Conservation (phyloP, 495 filamentous ascomycete genomes). For the Aspergillus carlsbadensis region DNA sequence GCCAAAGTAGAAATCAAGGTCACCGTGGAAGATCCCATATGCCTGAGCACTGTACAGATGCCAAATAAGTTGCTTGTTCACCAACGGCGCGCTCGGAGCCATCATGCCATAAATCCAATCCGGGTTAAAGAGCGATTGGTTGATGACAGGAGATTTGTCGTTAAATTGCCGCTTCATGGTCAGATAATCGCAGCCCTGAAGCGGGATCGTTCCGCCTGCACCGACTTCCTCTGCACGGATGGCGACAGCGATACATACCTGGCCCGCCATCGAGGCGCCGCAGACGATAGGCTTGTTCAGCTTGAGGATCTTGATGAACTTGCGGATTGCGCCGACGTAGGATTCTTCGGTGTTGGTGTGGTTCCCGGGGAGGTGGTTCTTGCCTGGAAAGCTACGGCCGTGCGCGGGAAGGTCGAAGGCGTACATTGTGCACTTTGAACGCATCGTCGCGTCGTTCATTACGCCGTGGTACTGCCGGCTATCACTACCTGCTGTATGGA, state of each 20-base stretch:
- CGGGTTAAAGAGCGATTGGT: slow-evolving; percentile 37
- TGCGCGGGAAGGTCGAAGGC: neutral
- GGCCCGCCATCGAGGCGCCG: slow-evolving; percentile 43
- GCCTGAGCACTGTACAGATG: slow-evolving; percentile 41
- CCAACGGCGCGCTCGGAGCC: slow-evolving; percentile 31
- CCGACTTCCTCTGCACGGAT: slow-evolving; percentile 35
- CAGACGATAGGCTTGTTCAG: slow-evolving; percentile 40
- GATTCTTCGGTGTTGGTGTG: neutral
- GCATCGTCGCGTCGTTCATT: neutral
- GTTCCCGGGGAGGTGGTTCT: neutral
- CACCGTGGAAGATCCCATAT: slow-evolving; percentile 45
- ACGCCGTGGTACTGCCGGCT: neutral
- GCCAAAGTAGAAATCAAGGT: slow-evolving; percentile 42
- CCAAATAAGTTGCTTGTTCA: slow-evolving; percentile 39
- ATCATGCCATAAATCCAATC: slow-evolving; percentile 46
- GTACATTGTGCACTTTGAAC: neutral
- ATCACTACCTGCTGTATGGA: neutral
- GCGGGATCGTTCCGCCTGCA: slow-evolving; percentile 36
- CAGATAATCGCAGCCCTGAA: slow-evolving; percentile 25
- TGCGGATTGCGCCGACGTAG: slow-evolving; percentile 12
- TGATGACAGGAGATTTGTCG: slow-evolving; percentile 22
- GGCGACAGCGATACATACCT: slow-evolving; percentile 41
- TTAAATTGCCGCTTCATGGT: slow-evolving; percentile 16
- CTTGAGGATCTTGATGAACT: slow-evolving; percentile 19
- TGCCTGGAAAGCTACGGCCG: neutral